Evolutionary conservation across 306 rosid genomes (phyloP).

Genomic region (Cucurbita moschata): DNA sequence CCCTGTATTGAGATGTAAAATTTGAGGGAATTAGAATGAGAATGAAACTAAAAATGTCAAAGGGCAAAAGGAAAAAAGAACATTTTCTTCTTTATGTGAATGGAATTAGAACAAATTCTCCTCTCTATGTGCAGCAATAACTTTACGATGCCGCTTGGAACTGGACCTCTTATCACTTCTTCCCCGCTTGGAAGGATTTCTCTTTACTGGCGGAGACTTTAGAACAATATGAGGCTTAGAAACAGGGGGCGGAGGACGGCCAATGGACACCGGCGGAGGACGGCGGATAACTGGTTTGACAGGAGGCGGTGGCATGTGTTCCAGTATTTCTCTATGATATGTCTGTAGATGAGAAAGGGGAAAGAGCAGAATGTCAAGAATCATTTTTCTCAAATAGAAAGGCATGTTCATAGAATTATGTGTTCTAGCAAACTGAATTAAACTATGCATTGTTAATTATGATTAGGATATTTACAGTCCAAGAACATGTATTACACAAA

Average conservation of each 20-base stretch:
- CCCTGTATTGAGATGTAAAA: conserved; percentile 12
- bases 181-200: conserved; percentile 30
- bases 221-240: conserved; percentile 16
- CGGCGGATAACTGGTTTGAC: conserved; percentile 4
- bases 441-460: not conserved
- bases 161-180: conserved; percentile 41
- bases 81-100: not conserved
- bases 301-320: conserved; percentile 70
- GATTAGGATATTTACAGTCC: conserved; percentile 57
- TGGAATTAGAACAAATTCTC: conserved; percentile 20
- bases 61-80: not conserved
- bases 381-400: not conserved
- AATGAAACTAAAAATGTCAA: not conserved
- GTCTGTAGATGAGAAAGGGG: conserved; percentile 27
- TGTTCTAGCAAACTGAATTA: not conserved
- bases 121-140: conserved; percentile 29
- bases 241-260: conserved; percentile 10
- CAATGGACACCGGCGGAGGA: conserved; percentile 15
- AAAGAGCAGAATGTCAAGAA: not conserved
- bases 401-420: not conserved
- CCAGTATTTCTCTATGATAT: conserved; percentile 71
- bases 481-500: conserved; percentile 36
- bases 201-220: conserved; percentile 35
- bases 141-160: conserved; percentile 56
- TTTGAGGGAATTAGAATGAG: not conserved